Evolutionary conservation across 352 stramenopile genomes (phyloP), one percentile per base, ranked within the genome.

Genomic region (Pythium biforme): DNA sequence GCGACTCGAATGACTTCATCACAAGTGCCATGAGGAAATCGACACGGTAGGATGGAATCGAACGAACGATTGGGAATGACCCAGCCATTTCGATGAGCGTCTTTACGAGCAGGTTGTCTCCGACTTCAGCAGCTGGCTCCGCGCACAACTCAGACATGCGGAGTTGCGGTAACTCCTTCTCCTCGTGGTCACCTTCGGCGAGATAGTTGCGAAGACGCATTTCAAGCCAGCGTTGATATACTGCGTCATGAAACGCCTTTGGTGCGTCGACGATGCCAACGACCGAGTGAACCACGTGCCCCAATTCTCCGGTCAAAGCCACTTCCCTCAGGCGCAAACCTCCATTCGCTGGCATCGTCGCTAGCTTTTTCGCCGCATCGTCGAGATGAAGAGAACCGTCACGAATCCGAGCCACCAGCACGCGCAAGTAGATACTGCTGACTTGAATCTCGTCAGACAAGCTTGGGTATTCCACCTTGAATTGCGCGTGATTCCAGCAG

Each of bases 151-250:
- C 64, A 2, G 64, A 70, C 20, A 63, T 55, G 3, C 64, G 39
- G 29, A 67, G 43, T 19, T 67, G 58, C 6, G 29, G 48, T 4
- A 57, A 19, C 9, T 61, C 52, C 11, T 8, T 29, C 14, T 41
- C 68, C 66, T 37, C 68, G 74, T 15, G 4, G 11, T 49, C 19
- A 10, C 14, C 31, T 14, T 80, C 60, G 22, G 61, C 70, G 29
- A 76, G 62, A 45, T 73, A 66, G 37, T 70, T 76, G 2, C 88
- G 64, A 47, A 89, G 74, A 20, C 90, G 63, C 59, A 90, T 73
- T 39, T 94, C 82, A 17, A 94, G 70, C 86, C 86, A 94, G 53
- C 81, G 83, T 62, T 93, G 80, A 55, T 92, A 94, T 1, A 92
- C 79, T 14, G 88, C 79, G 54, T 85, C 86, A 61, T 93, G 93